Evolutionary conservation across 495 filamentous ascomycete genomes (phyloP), one percentile per base, ranked within the genome.

Genomic region (Hypoxylon subgilvum): DNA sequence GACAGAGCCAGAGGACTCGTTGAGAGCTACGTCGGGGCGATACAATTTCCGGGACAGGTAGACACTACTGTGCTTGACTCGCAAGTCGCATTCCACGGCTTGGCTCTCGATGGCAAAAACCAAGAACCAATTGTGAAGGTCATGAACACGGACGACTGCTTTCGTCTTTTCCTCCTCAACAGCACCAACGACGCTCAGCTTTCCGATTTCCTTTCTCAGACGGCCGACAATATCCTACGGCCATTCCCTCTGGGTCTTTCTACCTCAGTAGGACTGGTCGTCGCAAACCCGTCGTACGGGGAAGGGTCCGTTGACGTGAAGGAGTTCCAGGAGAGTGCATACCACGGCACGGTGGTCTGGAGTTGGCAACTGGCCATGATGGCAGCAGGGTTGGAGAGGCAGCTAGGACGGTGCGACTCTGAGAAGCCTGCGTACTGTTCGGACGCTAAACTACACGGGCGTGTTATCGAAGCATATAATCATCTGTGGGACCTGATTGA

Each of bases 331-430:
- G 81, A 74, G 4, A 71, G 72, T 23, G 82, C 81, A 0, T 88
- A 87, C 52, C 85, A 88, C 55, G 85, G 85, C 0, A 85, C 84
- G 0, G 85, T 88, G 0, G 75, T 88, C 6, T 87, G 85, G 84
- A 75, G 76, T 47, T 88, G 84, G 83, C 85, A 78, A 30, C 71
- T 86, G 19, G 81, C 84, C 3, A 86, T 87, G 83, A 85, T 86
- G 81, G 84, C 78, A 0, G 74, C 72, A 17, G 85, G 85, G 0
- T 64, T 88, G 7, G 75, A 79, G 49, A 63, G 65, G 18, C 77
- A 78, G 48, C 67, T 77, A 28, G 80, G 48, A 3, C 73, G 80
- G 32, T 84, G 82, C 62, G 62, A 71, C 3, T 10, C 25, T 13
- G 60, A 67, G 16, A 35, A 57, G 4, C 69, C 72, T 2, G 72